A percentile compares a stretch with the other conserved stretches of the same genome.
Evolutionary conservation across 2,329 filamentous ascomycete species (phyloP).

Genomic region (Colletotrichum australisinense): DNA sequence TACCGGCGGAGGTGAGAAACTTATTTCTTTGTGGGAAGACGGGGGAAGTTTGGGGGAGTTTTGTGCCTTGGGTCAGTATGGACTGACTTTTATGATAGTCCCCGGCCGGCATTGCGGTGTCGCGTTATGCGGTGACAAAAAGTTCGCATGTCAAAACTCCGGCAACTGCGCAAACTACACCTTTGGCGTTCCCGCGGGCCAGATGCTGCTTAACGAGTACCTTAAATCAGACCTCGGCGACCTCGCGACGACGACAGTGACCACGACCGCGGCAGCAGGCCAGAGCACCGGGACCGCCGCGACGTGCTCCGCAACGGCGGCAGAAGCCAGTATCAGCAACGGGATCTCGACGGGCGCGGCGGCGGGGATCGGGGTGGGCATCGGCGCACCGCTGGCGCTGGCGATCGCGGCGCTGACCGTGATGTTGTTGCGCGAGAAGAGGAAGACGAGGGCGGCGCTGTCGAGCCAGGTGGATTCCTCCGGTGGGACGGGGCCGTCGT

Average conservation of each 20-base stretch:
- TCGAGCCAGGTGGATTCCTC: background rate
- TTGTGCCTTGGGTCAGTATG: background rate
- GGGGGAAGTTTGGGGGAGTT: background rate
- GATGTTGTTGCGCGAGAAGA: slow-evolving; percentile 30
- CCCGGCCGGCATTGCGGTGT: background rate
- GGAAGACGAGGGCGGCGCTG: slow-evolving; percentile 12
- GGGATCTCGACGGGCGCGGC: slow-evolving; percentile 27
- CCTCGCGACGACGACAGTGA: background rate
- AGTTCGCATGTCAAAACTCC: slow-evolving; percentile 12
- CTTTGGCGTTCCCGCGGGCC: background rate
- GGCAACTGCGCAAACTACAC: slow-evolving; percentile 27
- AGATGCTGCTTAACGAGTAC: slow-evolving; percentile 21
- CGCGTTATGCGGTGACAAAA: background rate
- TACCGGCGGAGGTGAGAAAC: background rate
- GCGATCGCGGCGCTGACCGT: slow-evolving; percentile 8
- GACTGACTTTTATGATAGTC: background rate
- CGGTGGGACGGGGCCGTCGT: background rate
- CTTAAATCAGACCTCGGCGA: slow-evolving; percentile 10
- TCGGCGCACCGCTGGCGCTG: slow-evolving; percentile 27
- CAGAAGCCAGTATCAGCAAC: background rate
- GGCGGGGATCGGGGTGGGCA: slow-evolving; percentile 23
- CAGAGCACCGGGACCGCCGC: background rate
- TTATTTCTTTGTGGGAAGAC: too few relatives aligned
- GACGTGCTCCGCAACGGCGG: background rate
- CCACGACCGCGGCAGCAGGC: background rate